Evolutionary conservation across 192 early-diverging fungal genomes (phyloP), one percentile per base, ranked within the genome.

Genomic region (Mortierella antarctica): DNA sequence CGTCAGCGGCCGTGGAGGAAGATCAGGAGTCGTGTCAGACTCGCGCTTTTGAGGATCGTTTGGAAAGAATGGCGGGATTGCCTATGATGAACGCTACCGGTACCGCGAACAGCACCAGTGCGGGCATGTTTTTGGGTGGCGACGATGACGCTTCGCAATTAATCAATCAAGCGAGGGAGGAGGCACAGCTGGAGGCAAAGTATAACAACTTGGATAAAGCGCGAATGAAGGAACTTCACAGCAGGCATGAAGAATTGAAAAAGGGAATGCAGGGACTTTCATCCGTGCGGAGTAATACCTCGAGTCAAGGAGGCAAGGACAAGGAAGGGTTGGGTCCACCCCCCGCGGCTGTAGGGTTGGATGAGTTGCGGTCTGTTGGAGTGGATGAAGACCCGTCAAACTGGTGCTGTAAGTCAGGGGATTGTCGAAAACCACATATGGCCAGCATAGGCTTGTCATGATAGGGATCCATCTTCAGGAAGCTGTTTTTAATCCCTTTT

Each of bases 321-420:
- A 46, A n/a, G 7, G 65, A 60, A 7, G 65, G 42, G 4, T 53
- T 79, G 8, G 86, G 86, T 0, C 74, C 71, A 31, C 72, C 79
- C 7, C 86, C 86, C 13, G 55, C 76, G 0, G 74, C 86, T 15
- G 49, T 83, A 18, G 57, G 45, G 18, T 23, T 75, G 10, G 73
- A 80, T 14, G 86, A 87, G 53, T 20, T 87, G 42, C 51, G 65
- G 39, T 40, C 48, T 3, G 68, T 62, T 23, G 51, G 57, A 23
- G 41, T 9, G 13, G 56, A 62, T 15, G 51, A 85, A n/a, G 74
- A 83, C 49, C 78, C 82, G 12, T 84, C 85, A 18, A 69, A 83
- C 60, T 87, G 86, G 86, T 87, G 86, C 61, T 86, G 90, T 85
- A 84, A 73, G 79, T 74, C 4, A 2, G 31, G 31, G 3, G 31